Base-by-base conservation (phyloP, 2,329 filamentous ascomycete genomes). In the Scedosporium minutisporum region DNA sequence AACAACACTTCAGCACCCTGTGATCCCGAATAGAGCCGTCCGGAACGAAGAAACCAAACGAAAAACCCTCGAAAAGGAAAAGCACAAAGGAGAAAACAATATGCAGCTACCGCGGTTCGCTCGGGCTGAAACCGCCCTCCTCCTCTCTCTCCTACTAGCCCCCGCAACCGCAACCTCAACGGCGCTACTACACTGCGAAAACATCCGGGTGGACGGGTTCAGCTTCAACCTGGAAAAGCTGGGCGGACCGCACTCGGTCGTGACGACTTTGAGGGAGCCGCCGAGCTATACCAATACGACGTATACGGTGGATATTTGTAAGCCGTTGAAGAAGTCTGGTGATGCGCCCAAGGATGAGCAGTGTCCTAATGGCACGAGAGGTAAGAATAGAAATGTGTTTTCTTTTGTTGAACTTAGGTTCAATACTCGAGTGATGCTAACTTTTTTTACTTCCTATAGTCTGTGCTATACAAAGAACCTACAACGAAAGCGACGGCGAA, bases 261-360 rank as follows among this genome's bases (percentile, higher is more conserved):
- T 90, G 62, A 84, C 84, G 58, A 79, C 77, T 69, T 79, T 78
- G 67, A 77, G 80, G 65, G 74, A 80, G 41, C 80, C 80, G 21
- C 80, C 78, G 16, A 78, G 79, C 16, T 77, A 83, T 29, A 80
- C 78, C 64, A 95, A 95, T 73, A 91, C 86, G 27, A 93, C 90
- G 53, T 96, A 91, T 73, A 93, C 90, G 0, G 71, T 96, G 63
- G 89, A 96, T 69, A 80, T 96, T 58, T 96, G 91, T 76, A 75
- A 79, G 61, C 79, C 84, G 6, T 76, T 96, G 66, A 83, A 84
- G 72, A 82, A 83, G 71, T 82, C 80, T 59, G 84, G 83, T 53
- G 82, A 82, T 25, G 76, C 79, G 1, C 75, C 77, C 18, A 80
- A 82, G 67, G 74, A 79, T 5, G 78, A 86, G 44, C 77, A 87